These are phyloP conservation scores for Berberis vulgaris DNA, from an alignment of 164 flowering plant species.

Conservation along the genomic window DNA sequence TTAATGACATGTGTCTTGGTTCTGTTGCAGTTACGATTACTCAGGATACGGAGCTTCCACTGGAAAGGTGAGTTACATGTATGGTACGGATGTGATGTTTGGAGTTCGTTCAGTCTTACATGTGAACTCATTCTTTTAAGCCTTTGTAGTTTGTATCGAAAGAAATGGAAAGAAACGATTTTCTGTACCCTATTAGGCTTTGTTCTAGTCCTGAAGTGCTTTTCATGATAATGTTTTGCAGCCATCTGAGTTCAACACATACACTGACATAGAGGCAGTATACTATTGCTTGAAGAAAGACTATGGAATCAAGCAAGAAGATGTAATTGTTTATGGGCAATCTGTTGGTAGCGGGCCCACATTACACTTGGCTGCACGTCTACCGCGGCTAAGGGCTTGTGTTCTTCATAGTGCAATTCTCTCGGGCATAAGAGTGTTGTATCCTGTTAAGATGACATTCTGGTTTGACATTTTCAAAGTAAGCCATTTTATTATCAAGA, in stretches of 20 bases:
- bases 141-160: not conserved
- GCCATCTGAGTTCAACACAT: conserved; percentile 91
- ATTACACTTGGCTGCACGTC: conserved; percentile 66
- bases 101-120: not conserved
- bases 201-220: not conserved
- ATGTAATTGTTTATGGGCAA: conserved; percentile 81
- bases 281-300: conserved; percentile 77
- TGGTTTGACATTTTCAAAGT: conserved; percentile 98
- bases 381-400: conserved; percentile 55
- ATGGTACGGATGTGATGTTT: not conserved
- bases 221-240: conserved; percentile 12
- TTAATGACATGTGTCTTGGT: conserved; percentile 7
- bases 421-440: conserved; percentile 82
- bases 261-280: conserved; percentile 87
- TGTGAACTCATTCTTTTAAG: not conserved
- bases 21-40: conserved; percentile 74
- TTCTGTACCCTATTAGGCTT: not conserved
- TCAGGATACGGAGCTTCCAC: conserved; percentile 96
- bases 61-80: conserved; percentile 59
- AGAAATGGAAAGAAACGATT: not conserved
- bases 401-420: conserved; percentile 94
- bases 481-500: conserved; percentile 10
- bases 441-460: conserved; percentile 82
- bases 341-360: conserved; percentile 98
- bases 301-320: conserved; percentile 72